Base-by-base conservation (phyloP, 2,329 filamentous ascomycete genomes). In the Fusarium lyarnte region DNA sequence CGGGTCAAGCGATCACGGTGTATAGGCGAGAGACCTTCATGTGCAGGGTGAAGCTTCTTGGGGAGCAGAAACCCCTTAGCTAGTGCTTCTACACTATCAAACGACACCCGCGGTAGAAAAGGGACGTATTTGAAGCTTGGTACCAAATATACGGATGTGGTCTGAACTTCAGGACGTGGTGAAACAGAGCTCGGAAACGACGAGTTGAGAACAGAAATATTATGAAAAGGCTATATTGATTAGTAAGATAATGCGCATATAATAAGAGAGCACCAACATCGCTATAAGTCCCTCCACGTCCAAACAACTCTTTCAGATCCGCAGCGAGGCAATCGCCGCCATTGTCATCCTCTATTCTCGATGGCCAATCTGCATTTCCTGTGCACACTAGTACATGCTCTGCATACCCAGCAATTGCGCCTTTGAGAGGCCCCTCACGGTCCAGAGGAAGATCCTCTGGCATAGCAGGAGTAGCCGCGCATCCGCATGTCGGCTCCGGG, bases 301-400 rank as follows among this genome's bases (percentile, higher is more conserved):
- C 91, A 70, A 94, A 83, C 39, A 93, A 79, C 74, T 88, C 87
- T 79, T 93, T 95, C 65, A 98, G 80, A 61, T 93, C 91, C 41
- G 91, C 90, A 10, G 91, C 90, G 23, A 95, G 80, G 74, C 91
- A 91, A 73, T 90, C 87, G 21, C 85, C 89, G 77, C 82, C 87
- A 75, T 91, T 89, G 66, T 97, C 94, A 29, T 97, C 91, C 79
- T 97, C 94, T 70, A 98, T 97, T 63, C 89, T 89, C 78, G 92
- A 95, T 33, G 87, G 85, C 95, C 95, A 98, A 82, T 97, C 93
- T 35, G 87, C 83, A 68, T 90, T 89, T 8, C 94, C 94, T 0
- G 94, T 97, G 70, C 92, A 95, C 19, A 98, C 86, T 14, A 98
- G 82, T 7, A 98, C 88, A 75, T 98, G 94, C 81, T 97, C 92